Conservation (phyloP, 1,139 yeast species). For the Geotrichum australiense region DNA sequence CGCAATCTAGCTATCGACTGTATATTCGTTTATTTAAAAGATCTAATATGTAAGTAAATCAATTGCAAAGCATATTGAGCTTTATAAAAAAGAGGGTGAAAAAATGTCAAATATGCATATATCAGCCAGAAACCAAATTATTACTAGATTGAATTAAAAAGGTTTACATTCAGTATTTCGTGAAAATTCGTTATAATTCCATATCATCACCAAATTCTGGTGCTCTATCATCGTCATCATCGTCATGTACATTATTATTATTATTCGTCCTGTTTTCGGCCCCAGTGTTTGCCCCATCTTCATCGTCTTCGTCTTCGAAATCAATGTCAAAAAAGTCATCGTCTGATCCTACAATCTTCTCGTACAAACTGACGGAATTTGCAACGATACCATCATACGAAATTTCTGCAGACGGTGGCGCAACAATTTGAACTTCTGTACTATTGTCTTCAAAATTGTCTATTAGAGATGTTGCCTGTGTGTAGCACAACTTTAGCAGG, state of each 20-base stretch:
- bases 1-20: no score
- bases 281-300: constrained; percentile 11
- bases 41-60: no score
- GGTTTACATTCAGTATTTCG: no score
- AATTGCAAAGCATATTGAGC: no score
- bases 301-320: constrained; percentile 87
- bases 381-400: constrained; percentile 86
- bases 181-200: constrained; percentile 44
- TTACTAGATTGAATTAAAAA: no score
- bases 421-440: constrained; percentile 34
- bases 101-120: no score
- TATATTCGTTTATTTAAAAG: no score
- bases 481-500: constrained; percentile 69
- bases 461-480: constrained; percentile 40
- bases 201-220: constrained; percentile 64
- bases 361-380: constrained; percentile 70
- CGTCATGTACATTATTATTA: constrained; percentile 3
- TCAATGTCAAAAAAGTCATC: constrained; percentile 95
- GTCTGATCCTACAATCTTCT: constrained; percentile 77
- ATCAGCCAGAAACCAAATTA: no score
- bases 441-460: constrained; percentile 34
- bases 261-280: not conserved
- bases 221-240: constrained; percentile 34
- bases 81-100: no score
- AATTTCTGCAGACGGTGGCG: constrained; percentile 71